Evolutionary conservation across 331 rosid genomes (phyloP).

Genomic region (Malus hybrid): DNA sequence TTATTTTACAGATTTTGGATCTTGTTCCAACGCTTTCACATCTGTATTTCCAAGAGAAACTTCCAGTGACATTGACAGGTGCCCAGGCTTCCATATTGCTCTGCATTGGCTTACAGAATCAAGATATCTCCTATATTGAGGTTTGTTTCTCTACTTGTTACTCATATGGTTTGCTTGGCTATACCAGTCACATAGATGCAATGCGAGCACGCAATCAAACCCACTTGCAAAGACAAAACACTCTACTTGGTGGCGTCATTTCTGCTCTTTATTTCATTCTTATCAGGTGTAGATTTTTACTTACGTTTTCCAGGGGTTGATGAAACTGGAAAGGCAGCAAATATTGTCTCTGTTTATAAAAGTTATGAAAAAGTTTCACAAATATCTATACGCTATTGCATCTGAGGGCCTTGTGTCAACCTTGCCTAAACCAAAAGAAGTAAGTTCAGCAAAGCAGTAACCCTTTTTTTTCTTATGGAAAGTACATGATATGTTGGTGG

Average conservation of each 20-base stretch:
- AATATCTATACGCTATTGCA: constrained; percentile 45
- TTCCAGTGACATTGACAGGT: constrained; percentile 64
- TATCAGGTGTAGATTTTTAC: constrained; percentile 9
- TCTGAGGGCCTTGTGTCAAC: constrained; percentile 70
- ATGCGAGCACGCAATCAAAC: neutral
- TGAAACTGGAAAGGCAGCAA: constrained; percentile 64
- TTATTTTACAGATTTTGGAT: constrained; percentile 65
- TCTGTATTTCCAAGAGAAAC: constrained; percentile 62
- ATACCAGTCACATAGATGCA: neutral
- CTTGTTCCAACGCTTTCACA: constrained; percentile 60
- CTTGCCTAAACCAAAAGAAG: constrained; percentile 68
- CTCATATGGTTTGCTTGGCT: neutral
- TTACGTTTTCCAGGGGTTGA: constrained; percentile 47
- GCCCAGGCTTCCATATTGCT: constrained; percentile 83
- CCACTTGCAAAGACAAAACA: neutral
- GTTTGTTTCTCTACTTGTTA: constrained; percentile 33
- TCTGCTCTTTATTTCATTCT: neutral
- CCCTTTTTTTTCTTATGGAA: neutral
- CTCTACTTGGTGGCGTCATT: neutral
- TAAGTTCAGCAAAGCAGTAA: constrained; percentile 31
- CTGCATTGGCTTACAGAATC: constrained; percentile 81
- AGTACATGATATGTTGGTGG: neutral
- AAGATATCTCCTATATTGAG: constrained; percentile 60
- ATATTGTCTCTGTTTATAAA: constrained; percentile 79
- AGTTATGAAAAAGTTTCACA: constrained; percentile 70